Evolutionary conservation across 805 yeast species (phyloP).

Genomic region (Myxozyma neglecta): DNA sequence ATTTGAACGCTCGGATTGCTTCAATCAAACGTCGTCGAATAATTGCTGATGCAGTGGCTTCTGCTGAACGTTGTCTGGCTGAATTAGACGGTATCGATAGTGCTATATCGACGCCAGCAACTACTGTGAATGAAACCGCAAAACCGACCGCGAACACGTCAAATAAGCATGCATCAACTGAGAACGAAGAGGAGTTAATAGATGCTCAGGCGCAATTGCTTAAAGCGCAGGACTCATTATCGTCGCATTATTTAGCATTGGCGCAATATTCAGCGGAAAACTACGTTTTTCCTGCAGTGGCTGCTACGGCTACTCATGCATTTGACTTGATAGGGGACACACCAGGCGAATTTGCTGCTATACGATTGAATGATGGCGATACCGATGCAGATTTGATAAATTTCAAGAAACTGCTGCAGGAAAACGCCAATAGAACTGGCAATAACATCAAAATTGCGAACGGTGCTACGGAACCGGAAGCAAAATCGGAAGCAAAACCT

Average conservation of each 20-base stretch:
- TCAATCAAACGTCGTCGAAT: slow-evolving; percentile 5
- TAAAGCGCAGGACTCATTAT: background rate
- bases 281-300: slow-evolving; percentile 18
- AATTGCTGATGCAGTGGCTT: background rate
- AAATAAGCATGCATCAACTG: background rate
- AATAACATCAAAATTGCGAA: too few species aligned
- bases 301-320: background rate
- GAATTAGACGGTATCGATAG: too few species aligned
- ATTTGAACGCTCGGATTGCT: background rate
- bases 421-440: too few species aligned
- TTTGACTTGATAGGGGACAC: too few species aligned
- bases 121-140: too few species aligned
- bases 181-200: background rate
- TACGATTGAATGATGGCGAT: too few species aligned
- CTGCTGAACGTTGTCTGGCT: background rate
- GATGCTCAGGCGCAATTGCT: slow-evolving; percentile 9
- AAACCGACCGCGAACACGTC: background rate
- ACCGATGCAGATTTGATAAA: too few species aligned
- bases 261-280: slow-evolving; percentile 3
- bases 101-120: background rate
- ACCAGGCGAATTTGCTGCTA: too few species aligned
- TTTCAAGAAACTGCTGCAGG: too few species aligned
- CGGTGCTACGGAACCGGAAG: too few species aligned
- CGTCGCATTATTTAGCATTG: slow-evolving; percentile 8
- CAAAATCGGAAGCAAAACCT: too few species aligned